Evolutionary conservation across 495 filamentous ascomycete species (phyloP).

Genomic region (Gamarada debralockiae): DNA sequence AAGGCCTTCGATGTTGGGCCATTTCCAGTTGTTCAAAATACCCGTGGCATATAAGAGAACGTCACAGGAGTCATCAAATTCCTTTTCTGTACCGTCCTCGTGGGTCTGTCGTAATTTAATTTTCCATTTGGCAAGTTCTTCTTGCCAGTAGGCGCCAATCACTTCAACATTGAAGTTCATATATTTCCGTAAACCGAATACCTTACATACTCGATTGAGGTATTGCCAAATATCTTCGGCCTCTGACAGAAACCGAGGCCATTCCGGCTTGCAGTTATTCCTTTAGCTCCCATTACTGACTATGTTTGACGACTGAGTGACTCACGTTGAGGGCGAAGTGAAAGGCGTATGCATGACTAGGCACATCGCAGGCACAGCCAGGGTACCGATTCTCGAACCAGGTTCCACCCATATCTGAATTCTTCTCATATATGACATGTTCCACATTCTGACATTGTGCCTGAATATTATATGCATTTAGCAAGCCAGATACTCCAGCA

Average conservation of each 20-base stretch:
- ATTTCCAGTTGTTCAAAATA: conserved; percentile 34
- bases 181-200: conserved; percentile 44
- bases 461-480: conserved; percentile 56
- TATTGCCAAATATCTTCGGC: conserved; percentile 35
- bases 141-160: conserved; percentile 17
- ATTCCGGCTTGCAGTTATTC: conserved; percentile 41
- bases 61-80: conserved; percentile 22
- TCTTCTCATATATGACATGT: conserved; percentile 75
- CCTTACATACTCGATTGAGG: conserved; percentile 32
- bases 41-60: conserved; percentile 24
- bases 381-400: conserved; percentile 58
- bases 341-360: conserved; percentile 36
- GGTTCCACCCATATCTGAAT: conserved; percentile 55
- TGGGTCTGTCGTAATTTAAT: conserved; percentile 11
- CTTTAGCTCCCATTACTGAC: conserved; percentile 32
- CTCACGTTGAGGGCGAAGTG: conserved; percentile 54
- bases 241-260: conserved; percentile 33
- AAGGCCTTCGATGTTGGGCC: conserved; percentile 31
- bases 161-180: conserved; percentile 31
- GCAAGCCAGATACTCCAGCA: conserved; percentile 58
- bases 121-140: conserved; percentile 12
- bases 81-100: not conserved
- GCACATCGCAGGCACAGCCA: conserved; percentile 41
- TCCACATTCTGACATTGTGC: conserved; percentile 35
- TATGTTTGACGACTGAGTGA: conserved; percentile 44